Evolutionary conservation across 345 rosid species (phyloP), one percentile per base, ranked within the genome.

Genomic region (Citrus glauca): DNA sequence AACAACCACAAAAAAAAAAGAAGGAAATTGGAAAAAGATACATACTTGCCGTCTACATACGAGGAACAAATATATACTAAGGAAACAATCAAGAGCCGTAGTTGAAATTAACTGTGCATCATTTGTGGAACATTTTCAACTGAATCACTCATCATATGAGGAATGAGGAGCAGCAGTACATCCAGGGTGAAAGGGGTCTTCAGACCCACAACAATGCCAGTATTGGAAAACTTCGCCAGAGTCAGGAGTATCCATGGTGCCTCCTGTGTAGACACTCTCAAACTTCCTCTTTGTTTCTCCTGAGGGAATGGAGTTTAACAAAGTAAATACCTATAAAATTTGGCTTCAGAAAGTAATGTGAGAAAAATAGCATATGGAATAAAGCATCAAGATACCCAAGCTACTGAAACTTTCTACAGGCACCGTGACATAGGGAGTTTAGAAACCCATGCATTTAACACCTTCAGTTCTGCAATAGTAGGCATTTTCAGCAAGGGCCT

Each of bases 251-350:
- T 88, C 79, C 98, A 95, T 85, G 32, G 98, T 93, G 60, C 98
- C 98, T 56, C 97, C 94, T 1, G 84, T 3, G 80, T 92, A 87
- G 4, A 92, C 99, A 61, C 98, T 91, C 87, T 93, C 98, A 50
- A 95, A 93, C 79, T 95, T 95, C 86, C 98, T 93, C 91, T 84
- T 92, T 30, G 97, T 95, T 85, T 95, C 98, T n/a, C 97, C 98
- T 95, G 74, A 65, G 76, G 35, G 19, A 42, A 25, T 50, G 67
- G 42, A 77, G 22, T 71, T 32, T 30, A 32, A 30, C 40, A 74
- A 16, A 35, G 32, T 42, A 11, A 65, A 33, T 30, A 45, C 7
- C 25, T 11, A 48, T 5, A 1, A 24, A 7, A 67, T 30, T 20
- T 5, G 13, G 60, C 37, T 73, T 50, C 63, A 27, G 32, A 14